Percentiles rank a stretch among this genome's conserved stretches.
Evolutionary conservation across 768 basidiomycete genomes (phyloP).

Genomic region (Amanita thiersii): DNA sequence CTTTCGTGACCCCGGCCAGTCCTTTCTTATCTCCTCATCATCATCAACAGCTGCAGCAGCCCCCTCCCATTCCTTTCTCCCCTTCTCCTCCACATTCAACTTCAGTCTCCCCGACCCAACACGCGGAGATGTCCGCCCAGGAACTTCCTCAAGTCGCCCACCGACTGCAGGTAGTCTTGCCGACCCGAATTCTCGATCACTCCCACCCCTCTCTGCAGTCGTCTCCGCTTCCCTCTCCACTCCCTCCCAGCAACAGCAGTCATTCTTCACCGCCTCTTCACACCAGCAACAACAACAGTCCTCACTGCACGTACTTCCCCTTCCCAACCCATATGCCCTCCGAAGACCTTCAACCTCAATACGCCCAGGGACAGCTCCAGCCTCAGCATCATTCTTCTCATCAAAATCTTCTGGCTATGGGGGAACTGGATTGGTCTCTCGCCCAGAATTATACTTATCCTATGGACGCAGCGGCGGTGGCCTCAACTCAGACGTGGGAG

Average conservation of each 20-base stretch:
- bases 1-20: slow-evolving; percentile 77
- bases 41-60: slow-evolving; percentile 14
- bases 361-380: slow-evolving; percentile 68
- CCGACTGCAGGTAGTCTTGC: slow-evolving; percentile 39
- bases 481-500: slow-evolving; percentile 12
- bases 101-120: slow-evolving; percentile 21
- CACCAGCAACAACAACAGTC: slow-evolving; percentile 22
- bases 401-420: slow-evolving; percentile 38
- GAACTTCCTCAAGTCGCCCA: slow-evolving; percentile 35
- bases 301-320: slow-evolving; percentile 44
- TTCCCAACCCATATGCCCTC: slow-evolving; percentile 45
- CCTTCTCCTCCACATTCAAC: slow-evolving; percentile 32
- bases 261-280: slow-evolving; percentile 21
- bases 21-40: slow-evolving; percentile 63
- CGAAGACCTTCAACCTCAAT: slow-evolving; percentile 51
- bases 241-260: slow-evolving; percentile 27
- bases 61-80: slow-evolving; percentile 14
- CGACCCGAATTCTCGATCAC: slow-evolving; percentile 32
- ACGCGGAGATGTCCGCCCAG: slow-evolving; percentile 16
- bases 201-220: slow-evolving; percentile 72
- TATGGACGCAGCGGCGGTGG: slow-evolving; percentile 27
- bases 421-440: slow-evolving; percentile 47
- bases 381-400: slow-evolving; percentile 55
- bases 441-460: slow-evolving; percentile 25
- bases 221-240: slow-evolving; percentile 62